Evolutionary conservation across 2,329 filamentous ascomycete genomes (phyloP).

Genomic region (Diaporthe vexans): DNA sequence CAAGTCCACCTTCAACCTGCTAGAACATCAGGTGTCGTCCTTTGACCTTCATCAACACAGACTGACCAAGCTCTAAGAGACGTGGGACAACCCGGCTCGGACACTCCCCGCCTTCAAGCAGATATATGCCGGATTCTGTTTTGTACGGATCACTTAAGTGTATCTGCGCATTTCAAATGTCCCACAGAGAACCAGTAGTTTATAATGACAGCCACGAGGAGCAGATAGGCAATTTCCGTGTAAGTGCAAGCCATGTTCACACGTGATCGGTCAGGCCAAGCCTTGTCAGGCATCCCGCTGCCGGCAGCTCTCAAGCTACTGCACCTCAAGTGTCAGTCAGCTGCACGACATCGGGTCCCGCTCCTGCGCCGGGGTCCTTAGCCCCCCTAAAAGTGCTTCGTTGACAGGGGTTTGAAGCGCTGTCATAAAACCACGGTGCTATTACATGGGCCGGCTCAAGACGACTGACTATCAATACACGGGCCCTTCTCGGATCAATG

Average conservation of each 20-base stretch:
- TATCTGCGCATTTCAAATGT: too few species aligned
- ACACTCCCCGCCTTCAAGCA: background rate
- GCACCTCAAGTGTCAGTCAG: background rate
- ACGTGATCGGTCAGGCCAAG: background rate
- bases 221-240: background rate
- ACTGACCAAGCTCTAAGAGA: too few species aligned
- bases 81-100: too few species aligned
- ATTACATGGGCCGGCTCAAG: background rate
- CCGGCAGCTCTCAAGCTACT: conserved; percentile 10
- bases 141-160: too few species aligned
- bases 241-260: background rate
- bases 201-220: background rate
- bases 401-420: background rate
- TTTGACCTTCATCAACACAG: too few species aligned
- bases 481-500: background rate
- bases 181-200: background rate
- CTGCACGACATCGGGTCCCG: conserved; percentile 29
- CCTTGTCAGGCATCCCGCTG: background rate
- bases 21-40: too few species aligned
- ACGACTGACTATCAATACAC: background rate
- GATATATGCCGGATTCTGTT: background rate
- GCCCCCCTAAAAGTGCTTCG: background rate
- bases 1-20: too few species aligned
- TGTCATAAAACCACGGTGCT: background rate
- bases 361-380: background rate